phyloP scores from a whole-genome alignment of 2,329 filamentous ascomycete species.

The Fusarium sp. region DNA sequence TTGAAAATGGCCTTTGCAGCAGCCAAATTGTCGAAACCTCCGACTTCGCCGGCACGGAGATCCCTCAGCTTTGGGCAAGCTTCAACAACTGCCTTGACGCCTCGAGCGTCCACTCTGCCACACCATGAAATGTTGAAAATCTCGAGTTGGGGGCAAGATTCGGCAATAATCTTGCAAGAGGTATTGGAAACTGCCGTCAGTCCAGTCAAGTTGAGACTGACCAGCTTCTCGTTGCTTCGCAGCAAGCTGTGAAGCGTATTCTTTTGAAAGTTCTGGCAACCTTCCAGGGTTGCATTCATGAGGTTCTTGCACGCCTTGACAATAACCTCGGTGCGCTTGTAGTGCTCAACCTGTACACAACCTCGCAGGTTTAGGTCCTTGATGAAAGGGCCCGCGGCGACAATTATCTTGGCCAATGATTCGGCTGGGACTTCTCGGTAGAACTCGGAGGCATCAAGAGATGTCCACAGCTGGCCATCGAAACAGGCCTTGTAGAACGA shows the following conservation, averaged over 20 bases:
- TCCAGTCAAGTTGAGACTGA: slow-evolving; percentile 89
- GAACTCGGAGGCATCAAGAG: slow-evolving; percentile 85
- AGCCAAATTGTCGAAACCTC: slow-evolving; percentile 79
- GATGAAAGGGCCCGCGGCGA: slow-evolving; percentile 87
- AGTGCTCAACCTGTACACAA: slow-evolving; percentile 88
- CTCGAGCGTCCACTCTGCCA: slow-evolving; percentile 82
- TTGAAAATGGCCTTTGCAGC: slow-evolving; percentile 81
- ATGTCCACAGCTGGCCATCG: slow-evolving; percentile 93
- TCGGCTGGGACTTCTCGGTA: slow-evolving; percentile 88
- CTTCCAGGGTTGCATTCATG: slow-evolving; percentile 88
- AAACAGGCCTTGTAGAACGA: slow-evolving; percentile 87
- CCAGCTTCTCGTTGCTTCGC: slow-evolving; percentile 77
- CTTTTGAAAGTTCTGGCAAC: slow-evolving; percentile 85
- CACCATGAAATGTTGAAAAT: slow-evolving; percentile 94
- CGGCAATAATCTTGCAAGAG: slow-evolving; percentile 86
- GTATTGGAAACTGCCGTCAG: slow-evolving; percentile 83
- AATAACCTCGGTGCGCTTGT: slow-evolving; percentile 80
- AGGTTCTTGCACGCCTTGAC: slow-evolving; percentile 89
- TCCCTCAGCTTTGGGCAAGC: slow-evolving; percentile 81
- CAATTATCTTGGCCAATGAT: slow-evolving; percentile 86
- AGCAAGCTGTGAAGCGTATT: slow-evolving; percentile 83
- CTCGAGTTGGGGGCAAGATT: slow-evolving; percentile 84
- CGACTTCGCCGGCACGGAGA: slow-evolving; percentile 83
- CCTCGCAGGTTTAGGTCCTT: slow-evolving; percentile 91
- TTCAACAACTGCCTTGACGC: slow-evolving; percentile 78